Evolutionary conservation across 1,284 basidiomycete species (phyloP).

Genomic region (Megacollybia platyphylla): DNA sequence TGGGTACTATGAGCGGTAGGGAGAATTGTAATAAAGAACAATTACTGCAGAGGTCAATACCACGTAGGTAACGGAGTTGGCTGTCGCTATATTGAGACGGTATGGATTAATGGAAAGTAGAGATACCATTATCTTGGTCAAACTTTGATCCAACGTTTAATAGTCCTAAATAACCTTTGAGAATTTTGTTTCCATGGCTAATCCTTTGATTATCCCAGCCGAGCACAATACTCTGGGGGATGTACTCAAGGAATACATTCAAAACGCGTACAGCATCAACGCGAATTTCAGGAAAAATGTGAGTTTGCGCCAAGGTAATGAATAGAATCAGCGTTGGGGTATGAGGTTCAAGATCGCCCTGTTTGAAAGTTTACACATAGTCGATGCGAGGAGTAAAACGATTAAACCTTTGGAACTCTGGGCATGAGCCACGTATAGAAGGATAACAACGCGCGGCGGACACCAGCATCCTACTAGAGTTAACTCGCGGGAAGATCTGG

Average conservation of each 20-base stretch:
- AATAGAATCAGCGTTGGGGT: slow-evolving; percentile 70
- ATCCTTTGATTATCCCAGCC: slow-evolving; percentile 47
- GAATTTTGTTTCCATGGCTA: slow-evolving; percentile 46
- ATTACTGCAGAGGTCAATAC: slow-evolving; percentile 51
- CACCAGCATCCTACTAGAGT: slow-evolving; percentile 40
- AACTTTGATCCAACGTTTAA: slow-evolving; percentile 54
- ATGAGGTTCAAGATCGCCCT: slow-evolving; percentile 64
- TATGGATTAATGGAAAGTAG: slow-evolving; percentile 13
- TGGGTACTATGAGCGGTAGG: slow-evolving; percentile 4
- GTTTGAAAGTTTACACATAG: slow-evolving; percentile 7
- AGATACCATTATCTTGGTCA: slow-evolving; percentile 40
- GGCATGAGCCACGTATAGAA: slow-evolving; percentile 68
- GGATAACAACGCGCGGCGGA: slow-evolving; percentile 46
- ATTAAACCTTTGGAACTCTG: slow-evolving; percentile 43
- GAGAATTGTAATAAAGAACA: slow-evolving; percentile 5
- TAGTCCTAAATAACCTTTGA: slow-evolving; percentile 69
- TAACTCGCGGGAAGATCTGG: slow-evolving; percentile 3
- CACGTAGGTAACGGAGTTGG: slow-evolving; percentile 38
- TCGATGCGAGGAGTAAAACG: not conserved
- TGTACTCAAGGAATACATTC: slow-evolving; percentile 63
- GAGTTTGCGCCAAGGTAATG: slow-evolving; percentile 82
- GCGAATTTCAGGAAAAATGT: slow-evolving; percentile 90
- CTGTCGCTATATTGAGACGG: slow-evolving; percentile 39
- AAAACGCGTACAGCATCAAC: slow-evolving; percentile 83
- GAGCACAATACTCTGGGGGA: slow-evolving; percentile 56